Evolutionary conservation across 768 basidiomycete species (phyloP).

Genomic region (Termitomyces sp.): DNA sequence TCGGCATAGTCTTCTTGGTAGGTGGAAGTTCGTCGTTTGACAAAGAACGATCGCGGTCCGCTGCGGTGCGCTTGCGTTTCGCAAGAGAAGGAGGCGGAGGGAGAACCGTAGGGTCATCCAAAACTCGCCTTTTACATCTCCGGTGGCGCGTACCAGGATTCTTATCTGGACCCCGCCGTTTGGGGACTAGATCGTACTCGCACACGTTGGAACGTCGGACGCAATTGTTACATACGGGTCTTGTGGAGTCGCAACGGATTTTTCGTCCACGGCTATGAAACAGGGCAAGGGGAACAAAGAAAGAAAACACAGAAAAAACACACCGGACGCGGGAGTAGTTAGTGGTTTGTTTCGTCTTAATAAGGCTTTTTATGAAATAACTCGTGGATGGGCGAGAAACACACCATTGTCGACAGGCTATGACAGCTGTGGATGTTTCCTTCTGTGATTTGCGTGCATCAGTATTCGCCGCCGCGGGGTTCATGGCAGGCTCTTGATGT

Average conservation of each 20-base stretch:
- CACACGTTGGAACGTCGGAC: constrained; percentile 71
- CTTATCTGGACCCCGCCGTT: constrained; percentile 83
- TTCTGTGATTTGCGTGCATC: constrained; percentile 39
- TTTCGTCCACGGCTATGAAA: constrained; percentile 71
- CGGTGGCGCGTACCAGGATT: constrained; percentile 78
- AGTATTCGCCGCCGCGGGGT: constrained; percentile 20
- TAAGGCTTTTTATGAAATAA: constrained; percentile 36
- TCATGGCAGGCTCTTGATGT: constrained; percentile 28
- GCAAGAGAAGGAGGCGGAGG: constrained; percentile 28
- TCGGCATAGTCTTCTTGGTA: constrained; percentile 35
- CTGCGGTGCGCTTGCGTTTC: constrained; percentile 45
- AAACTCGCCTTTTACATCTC: constrained; percentile 76
- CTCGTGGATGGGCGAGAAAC: constrained; percentile 28
- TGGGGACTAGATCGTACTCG: constrained; percentile 75
- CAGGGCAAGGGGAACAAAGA: background rate
- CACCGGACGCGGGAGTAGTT: constrained; percentile 15
- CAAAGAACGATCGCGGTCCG: constrained; percentile 21
- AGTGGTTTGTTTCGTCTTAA: constrained; percentile 22
- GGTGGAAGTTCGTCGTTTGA: constrained; percentile 28
- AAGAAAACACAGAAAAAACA: background rate
- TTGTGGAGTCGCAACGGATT: constrained; percentile 80
- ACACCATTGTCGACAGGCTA: constrained; percentile 83
- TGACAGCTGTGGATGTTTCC: constrained; percentile 64
- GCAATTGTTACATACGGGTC: constrained; percentile 81
- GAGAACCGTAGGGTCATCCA: constrained; percentile 41